Base-by-base conservation (phyloP, 768 basidiomycete species). In the Leccinum subgranulosum region DNA sequence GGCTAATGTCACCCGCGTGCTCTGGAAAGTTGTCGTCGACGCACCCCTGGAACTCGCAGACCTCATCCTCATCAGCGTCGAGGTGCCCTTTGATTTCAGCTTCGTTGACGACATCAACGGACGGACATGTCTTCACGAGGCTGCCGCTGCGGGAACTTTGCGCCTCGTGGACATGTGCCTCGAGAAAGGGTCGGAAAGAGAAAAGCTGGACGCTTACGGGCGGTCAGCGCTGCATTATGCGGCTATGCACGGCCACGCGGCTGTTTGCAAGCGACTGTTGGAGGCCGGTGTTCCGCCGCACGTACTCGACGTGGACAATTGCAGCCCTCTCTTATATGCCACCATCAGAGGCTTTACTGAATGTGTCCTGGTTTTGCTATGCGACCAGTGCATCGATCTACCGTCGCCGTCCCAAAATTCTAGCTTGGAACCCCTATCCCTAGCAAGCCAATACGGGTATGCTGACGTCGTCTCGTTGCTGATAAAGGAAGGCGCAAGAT, bases 51-150 rank as follows among this genome's bases (percentile, higher is more conserved):
- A 83, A n/a, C 76, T 91, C 45, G 87, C 82, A 19, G 86, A 92
- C 66, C 75, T 92, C 51, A 88, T 94, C 48, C 75, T 94, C 28
- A 75, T 84, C 31, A 84, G 87, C 15, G 74, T 88, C 19, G 77
- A 79, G 25, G 76, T 74, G 14, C 85, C 87, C 0, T 92, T 98
- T 69, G 92, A 98, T 72, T 98, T 93, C 69, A 79, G 81, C 49
- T 98, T 93, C 68, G 81, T 98, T 49, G 97, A 98, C 69, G 94
- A 98, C 64, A 99, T 99, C 77, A 98, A 98, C 69, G 92, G 90
- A 43, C 84, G 97, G 34, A 95, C 90, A 3, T 93, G 92, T 62
- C 81, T 98, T 21, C 97, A 98, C 67, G 92, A 94, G 69, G 92
- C 95, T 3, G 88, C 94, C 15, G 92, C 94, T 51, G 85, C 88